Evolutionary conservation across 306 rosid genomes (phyloP).

Genomic region (barrel medic (Medicago truncatula)): DNA sequence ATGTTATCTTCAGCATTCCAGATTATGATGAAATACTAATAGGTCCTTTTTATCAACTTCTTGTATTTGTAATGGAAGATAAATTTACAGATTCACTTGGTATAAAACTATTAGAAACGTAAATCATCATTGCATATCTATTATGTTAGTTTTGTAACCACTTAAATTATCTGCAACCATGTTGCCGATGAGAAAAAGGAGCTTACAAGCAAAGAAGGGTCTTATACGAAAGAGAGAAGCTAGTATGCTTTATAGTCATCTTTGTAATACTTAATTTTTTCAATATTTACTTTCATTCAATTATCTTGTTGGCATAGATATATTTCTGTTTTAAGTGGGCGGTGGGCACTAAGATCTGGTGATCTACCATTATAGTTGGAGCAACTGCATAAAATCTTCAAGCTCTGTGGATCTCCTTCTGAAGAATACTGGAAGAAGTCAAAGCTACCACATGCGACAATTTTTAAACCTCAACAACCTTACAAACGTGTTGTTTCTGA

Average conservation of each 20-base stretch:
- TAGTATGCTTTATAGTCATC: slow-evolving; percentile 15
- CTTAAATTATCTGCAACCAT: slow-evolving; percentile 35
- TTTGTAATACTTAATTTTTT: slow-evolving; percentile 15
- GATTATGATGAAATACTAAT: slow-evolving; percentile 3
- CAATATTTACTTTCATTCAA: slow-evolving; percentile 13
- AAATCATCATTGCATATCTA: slow-evolving; percentile 23
- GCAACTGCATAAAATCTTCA: slow-evolving; percentile 94
- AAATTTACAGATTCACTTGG: slow-evolving; percentile 21
- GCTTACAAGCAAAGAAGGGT: slow-evolving; percentile 25
- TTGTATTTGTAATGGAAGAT: slow-evolving; percentile 29
- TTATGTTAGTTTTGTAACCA: slow-evolving; percentile 33
- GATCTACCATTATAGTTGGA: slow-evolving; percentile 64
- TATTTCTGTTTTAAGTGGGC: slow-evolving; percentile 34
- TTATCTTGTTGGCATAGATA: background rate
- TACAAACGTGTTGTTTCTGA: slow-evolving; percentile 72
- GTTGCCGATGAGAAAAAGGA: slow-evolving; percentile 29
- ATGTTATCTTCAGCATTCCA: background rate
- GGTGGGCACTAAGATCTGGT: slow-evolving; percentile 32
- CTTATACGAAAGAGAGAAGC: slow-evolving; percentile 17
- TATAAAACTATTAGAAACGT: slow-evolving; percentile 16
- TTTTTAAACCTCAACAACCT: slow-evolving; percentile 85
- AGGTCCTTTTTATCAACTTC: slow-evolving; percentile 6
- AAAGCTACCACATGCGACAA: slow-evolving; percentile 78
- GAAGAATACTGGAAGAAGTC: slow-evolving; percentile 88
- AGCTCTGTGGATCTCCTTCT: slow-evolving; percentile 92